Base-by-base conservation (phyloP, 768 basidiomycete species). In the Hygrocybe coccinea region DNA sequence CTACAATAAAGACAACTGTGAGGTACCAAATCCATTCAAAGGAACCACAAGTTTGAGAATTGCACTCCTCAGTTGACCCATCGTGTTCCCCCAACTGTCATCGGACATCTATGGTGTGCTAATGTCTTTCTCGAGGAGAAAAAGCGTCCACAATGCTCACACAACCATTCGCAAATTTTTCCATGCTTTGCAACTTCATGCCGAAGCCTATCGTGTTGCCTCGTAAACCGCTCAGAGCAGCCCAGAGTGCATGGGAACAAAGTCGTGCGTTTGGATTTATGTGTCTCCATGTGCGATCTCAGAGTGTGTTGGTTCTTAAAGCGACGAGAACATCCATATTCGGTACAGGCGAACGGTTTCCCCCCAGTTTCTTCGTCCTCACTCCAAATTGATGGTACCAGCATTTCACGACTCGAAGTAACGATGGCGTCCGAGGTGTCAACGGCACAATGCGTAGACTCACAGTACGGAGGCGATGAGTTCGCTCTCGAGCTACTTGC, bases 121-220 rank as follows among this genome's bases (percentile, higher is more conserved):
- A 81, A 64, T 1, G 80, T 80, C 61, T 78, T 78, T 60, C 74
- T 71, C 2, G 77, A 72, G 10, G 80, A 81, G 65, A 81, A 83
- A 64, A 81, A 81, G 8, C 79, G 69, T 15, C 76, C 74, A 56
- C 81, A 83, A 2, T 76, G 75, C 9, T 74, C 70, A 59, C 81
- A 83, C 1, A 68, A 65, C 62, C 78, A 80, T 58, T 81, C 80
- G 68, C 81, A 83, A 43, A 81, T 59, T 60, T 80, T 80, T 12
- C 78, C 77, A 56, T 83, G 81, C 62, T 83, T 80, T 8, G 78
- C 76, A 5, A 83, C 80, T 64, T 83, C 81, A 56, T 83, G 81
- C 50, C 81, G 74, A 11, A 83, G 72, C 34, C 79, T 69, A 57
- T 83, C 81, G 58, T 83, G 81, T 55, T 80, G 80, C 49, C 81